Conservation (phyloP, 148 eudicot genomes). For the Oxyria digyna region DNA sequence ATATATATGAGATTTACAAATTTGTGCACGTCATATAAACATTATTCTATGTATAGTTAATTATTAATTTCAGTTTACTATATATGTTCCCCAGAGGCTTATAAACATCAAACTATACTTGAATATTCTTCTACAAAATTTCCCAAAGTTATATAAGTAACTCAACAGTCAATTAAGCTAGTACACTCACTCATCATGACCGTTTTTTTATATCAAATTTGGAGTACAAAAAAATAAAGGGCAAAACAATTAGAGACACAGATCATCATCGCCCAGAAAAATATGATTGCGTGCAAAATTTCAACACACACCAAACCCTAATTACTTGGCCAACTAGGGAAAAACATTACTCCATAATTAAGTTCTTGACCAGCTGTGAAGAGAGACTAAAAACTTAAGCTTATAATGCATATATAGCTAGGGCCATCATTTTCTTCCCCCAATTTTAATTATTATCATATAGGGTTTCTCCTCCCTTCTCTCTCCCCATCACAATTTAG, state of each 20-base stretch:
- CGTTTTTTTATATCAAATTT: background rate
- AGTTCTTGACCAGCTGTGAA: background rate
- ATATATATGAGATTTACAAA: too few species aligned
- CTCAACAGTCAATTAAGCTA: background rate
- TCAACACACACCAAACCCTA: conserved; percentile 6
- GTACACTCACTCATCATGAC: background rate
- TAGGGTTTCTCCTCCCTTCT: background rate
- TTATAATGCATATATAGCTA: conserved; percentile 1
- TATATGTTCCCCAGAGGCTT: too few species aligned
- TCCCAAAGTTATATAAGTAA: background rate
- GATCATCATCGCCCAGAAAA: conserved; percentile 3
- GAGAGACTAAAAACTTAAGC: background rate
- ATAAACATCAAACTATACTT: too few species aligned
- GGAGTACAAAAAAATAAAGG: background rate
- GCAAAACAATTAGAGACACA: background rate
- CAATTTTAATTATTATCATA: too few species aligned
- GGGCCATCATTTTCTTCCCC: background rate
- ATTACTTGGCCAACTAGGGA: conserved; percentile 3
- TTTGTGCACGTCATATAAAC: too few species aligned
- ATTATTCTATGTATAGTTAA: too few species aligned
- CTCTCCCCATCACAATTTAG: background rate
- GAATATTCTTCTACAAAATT: too few species aligned
- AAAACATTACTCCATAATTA: conserved; percentile 1
- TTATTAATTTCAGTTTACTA: too few species aligned
- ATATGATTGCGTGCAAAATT: conserved; percentile 1